Percentiles rank a stretch among this genome's conserved stretches.
Conservation (phyloP, 306 rosid species). For the Casuarina glauca region DNA sequence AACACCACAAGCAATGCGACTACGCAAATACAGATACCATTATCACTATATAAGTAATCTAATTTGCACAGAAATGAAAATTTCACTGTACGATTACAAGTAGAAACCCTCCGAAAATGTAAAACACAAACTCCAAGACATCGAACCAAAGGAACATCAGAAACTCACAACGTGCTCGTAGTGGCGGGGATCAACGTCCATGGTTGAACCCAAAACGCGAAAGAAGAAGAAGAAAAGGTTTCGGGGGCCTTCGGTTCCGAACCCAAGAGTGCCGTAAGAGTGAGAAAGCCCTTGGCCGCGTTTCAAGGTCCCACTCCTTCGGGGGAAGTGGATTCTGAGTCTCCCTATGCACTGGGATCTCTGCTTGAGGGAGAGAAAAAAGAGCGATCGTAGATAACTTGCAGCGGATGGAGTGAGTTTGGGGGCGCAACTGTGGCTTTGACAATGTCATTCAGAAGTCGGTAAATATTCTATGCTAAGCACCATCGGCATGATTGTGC, state of each 20-base stretch:
- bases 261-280: not conserved
- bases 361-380: not conserved
- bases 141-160: not conserved
- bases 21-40: not conserved
- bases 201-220: slow-evolving; percentile 14
- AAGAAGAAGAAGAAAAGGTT: not conserved
- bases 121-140: not conserved
- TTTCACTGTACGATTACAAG: not conserved
- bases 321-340: not conserved
- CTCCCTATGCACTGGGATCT: slow-evolving; percentile 1
- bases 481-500: too few species aligned
- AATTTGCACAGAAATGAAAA: not conserved
- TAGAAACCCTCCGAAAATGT: not conserved
- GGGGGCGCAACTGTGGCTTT: not conserved
- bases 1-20: not conserved
- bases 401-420: not conserved
- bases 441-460: too few species aligned
- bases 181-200: slow-evolving; percentile 87
- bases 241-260: not conserved
- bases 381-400: not conserved
- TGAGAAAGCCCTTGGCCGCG: not conserved
- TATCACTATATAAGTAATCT: not conserved
- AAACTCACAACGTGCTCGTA: slow-evolving; percentile 65
- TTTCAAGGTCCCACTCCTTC: too few species aligned
- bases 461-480: too few species aligned